Percentiles rank a stretch among this genome's conserved stretches.
Evolutionary conservation across 768 basidiomycete species (phyloP).

Genomic region (Podaxis carcinomalis): DNA sequence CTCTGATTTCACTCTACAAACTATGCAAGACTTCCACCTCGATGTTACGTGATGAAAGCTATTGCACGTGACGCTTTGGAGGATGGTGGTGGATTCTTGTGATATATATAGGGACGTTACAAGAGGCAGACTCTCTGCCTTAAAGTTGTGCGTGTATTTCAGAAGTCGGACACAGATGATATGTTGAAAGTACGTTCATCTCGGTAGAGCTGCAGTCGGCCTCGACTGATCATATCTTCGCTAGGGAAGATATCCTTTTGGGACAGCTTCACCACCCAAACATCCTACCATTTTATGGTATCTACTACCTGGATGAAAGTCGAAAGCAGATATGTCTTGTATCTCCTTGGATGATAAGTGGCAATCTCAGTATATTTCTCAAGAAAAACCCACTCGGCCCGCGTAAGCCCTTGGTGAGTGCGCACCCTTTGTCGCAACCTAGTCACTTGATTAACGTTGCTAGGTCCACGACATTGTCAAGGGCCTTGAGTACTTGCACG

Average conservation of each 20-base stretch:
- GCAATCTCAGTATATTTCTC: conserved; percentile 4
- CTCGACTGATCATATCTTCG: background rate
- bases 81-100: conserved; percentile 21
- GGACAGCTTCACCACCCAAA: background rate
- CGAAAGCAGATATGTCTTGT: conserved; percentile 3
- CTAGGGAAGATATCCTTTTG: background rate
- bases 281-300: background rate
- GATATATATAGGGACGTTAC: conserved; percentile 23
- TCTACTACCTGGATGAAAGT: background rate
- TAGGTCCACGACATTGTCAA: conserved; percentile 11
- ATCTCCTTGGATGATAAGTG: conserved; percentile 13
- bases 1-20: background rate
- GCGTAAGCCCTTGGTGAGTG: conserved; percentile 5
- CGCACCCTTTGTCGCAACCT: background rate
- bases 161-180: conserved; percentile 14
- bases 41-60: conserved; percentile 19
- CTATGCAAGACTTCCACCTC: conserved; percentile 24
- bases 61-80: conserved; percentile 11
- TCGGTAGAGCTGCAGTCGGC: background rate
- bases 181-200: conserved; percentile 19
- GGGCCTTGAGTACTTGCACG: conserved; percentile 13
- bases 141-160: conserved; percentile 22
- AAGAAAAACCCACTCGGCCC: background rate
- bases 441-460: background rate
- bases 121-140: conserved; percentile 17